Conservation (phyloP, 176 grass and related monocot species). For the Ensete ventricosum region DNA sequence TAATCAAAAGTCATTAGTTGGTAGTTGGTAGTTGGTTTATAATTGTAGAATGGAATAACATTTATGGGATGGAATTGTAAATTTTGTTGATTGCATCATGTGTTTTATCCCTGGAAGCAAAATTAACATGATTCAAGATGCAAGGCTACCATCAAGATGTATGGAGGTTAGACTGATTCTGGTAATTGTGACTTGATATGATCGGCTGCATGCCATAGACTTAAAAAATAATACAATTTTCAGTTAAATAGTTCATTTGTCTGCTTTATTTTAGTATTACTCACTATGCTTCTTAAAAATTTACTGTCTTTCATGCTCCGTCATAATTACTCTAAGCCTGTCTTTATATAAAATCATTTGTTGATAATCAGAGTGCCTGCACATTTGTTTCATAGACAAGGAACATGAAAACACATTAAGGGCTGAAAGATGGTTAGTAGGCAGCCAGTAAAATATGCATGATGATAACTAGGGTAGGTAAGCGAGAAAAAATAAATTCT, state of each 20-base stretch:
- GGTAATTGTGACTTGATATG: background rate
- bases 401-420: too few species aligned
- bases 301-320: background rate
- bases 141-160: background rate
- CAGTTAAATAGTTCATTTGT: background rate
- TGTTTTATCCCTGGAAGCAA: background rate
- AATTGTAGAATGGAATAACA: background rate
- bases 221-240: background rate
- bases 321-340: background rate
- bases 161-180: background rate
- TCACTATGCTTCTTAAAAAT: background rate
- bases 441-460: background rate
- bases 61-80: background rate
- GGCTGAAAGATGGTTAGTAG: background rate
- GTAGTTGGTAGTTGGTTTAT: background rate
- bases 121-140: background rate
- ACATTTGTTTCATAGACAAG: background rate
- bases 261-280: background rate
- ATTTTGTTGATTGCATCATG: background rate
- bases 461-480: background rate
- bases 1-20: background rate
- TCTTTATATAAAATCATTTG: background rate
- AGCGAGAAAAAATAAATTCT: background rate
- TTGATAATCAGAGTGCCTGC: background rate
- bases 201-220: background rate